Evolutionary conservation across 1,284 basidiomycete species (phyloP).

Genomic region (Exobasidium cylindrosporum): DNA sequence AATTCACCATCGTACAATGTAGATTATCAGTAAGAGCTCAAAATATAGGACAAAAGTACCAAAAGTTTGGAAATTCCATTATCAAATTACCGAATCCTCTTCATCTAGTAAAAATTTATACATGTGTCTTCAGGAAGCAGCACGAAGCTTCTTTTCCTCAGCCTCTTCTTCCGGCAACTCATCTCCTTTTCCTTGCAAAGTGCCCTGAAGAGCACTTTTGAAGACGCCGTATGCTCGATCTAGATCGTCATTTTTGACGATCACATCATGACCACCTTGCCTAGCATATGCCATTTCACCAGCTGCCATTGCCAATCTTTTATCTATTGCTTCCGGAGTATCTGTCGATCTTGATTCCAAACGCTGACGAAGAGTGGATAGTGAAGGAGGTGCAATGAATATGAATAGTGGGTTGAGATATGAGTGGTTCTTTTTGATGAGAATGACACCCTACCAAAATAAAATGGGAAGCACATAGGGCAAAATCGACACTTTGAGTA

Average conservation of each 20-base stretch:
- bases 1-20: too few relatives aligned
- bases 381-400: conserved; percentile 85
- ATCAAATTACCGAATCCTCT: too few relatives aligned
- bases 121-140: too few relatives aligned
- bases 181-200: conserved; percentile 31
- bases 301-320: conserved; percentile 75
- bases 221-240: conserved; percentile 71
- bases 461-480: conserved; percentile 3
- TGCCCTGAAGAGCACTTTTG: conserved; percentile 32
- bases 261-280: conserved; percentile 70
- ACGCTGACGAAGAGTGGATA: conserved; percentile 60
- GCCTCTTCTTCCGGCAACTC: conserved; percentile 32
- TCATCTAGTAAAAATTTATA: not conserved
- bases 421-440: conserved; percentile 71
- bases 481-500: conserved; percentile 1
- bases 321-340: conserved; percentile 68
- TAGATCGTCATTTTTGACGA: conserved; percentile 89
- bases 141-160: conserved; percentile 24
- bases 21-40: not conserved
- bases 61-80: too few relatives aligned
- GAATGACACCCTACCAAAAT: conserved; percentile 35
- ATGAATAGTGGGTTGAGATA: conserved; percentile 80
- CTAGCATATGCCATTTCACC: conserved; percentile 82
- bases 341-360: conserved; percentile 82
- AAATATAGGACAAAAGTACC: not conserved